A percentile compares a stretch with the other conserved stretches of the same genome.
Conservation (phyloP, 2,329 filamentous ascomycete genomes). For the Taxawa tesnikishii region DNA sequence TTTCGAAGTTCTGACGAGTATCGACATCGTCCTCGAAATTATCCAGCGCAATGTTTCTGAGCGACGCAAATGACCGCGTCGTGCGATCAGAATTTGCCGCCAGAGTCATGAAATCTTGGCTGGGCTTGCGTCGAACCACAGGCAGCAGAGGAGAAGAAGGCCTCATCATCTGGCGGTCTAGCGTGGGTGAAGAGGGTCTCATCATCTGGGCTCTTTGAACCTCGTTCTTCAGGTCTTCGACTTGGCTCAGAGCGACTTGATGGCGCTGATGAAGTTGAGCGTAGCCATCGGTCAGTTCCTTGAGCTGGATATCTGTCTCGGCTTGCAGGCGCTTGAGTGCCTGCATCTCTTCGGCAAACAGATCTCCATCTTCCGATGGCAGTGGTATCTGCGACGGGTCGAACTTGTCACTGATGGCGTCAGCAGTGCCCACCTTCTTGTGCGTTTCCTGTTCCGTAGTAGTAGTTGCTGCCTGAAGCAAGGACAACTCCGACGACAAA, state of each 20-base stretch:
- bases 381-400: conserved; percentile 6
- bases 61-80: conserved; percentile 77
- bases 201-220: conserved; percentile 51
- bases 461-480: conserved; percentile 57
- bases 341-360: conserved; percentile 51
- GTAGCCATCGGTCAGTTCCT: conserved; percentile 64
- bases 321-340: conserved; percentile 56
- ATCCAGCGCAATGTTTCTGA: conserved; percentile 78
- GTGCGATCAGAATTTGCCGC: conserved; percentile 59
- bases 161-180: conserved; percentile 33
- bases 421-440: conserved; percentile 50
- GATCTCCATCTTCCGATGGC: conserved; percentile 9
- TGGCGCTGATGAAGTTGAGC: conserved; percentile 74
- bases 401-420: conserved; percentile 16
- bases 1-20: conserved; percentile 80
- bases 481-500: conserved; percentile 87
- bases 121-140: conserved; percentile 84
- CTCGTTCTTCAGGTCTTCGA: conserved; percentile 84
- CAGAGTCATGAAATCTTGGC: conserved; percentile 65
- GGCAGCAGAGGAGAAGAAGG: conserved; percentile 26
- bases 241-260: conserved; percentile 66
- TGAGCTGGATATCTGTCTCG: conserved; percentile 67
- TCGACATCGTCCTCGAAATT: conserved; percentile 75
- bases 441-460: conserved; percentile 25
- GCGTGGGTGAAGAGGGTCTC: conserved; percentile 12